Evolutionary conservation across 2,329 filamentous ascomycete species (phyloP), one percentile per base, ranked within the genome.

Genomic region (Penicillium paneum): DNA sequence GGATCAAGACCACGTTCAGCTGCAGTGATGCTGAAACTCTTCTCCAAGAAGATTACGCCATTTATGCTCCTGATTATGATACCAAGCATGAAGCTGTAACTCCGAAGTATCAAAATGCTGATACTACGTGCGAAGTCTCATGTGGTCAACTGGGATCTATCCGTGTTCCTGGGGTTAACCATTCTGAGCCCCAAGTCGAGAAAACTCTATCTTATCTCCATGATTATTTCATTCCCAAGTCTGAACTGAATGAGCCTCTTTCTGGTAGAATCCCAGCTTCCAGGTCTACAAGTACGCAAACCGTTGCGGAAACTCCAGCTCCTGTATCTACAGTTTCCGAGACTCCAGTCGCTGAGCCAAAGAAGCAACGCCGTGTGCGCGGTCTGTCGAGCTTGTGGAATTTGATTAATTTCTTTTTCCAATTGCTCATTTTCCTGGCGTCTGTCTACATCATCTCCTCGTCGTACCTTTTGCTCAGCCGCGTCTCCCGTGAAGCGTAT

Each of bases 1-100:
- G 58, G 8, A 64, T 72, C 51, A 62, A 61, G 15, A 47, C 54
- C 26, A 53, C 26, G 11, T 2, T 17, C 17, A 49, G 47, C 3
- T 32, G n/a, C 12, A 43, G 26, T 2, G 50, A 45, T 1, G 11
- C 46, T 2, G 53, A 61, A 24, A 28, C 35, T 3, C 35, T 39
- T 3, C 43, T 64, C 17, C 51, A 52, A 17, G 17, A 28, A 10
- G 40, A 47, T 1, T 62, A 55, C 12, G 29, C 36, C 1, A 15
- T 35, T 3, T 34, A 46, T 36, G 43, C 40, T 4, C 6, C 19
- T 24, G 21, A 4, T 24, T 24, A 24, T 24, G 21, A 24, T 2
- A 24, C 21, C 3, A 12, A 36, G 2, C 12, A 24, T 17, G 21
- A 28, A 3, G 5, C 15, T 10, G 6, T 50, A 19, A 6, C n/a